Evolutionary conservation across 352 stramenopile genomes (phyloP).

Genomic region (Pythium brachiatum): DNA sequence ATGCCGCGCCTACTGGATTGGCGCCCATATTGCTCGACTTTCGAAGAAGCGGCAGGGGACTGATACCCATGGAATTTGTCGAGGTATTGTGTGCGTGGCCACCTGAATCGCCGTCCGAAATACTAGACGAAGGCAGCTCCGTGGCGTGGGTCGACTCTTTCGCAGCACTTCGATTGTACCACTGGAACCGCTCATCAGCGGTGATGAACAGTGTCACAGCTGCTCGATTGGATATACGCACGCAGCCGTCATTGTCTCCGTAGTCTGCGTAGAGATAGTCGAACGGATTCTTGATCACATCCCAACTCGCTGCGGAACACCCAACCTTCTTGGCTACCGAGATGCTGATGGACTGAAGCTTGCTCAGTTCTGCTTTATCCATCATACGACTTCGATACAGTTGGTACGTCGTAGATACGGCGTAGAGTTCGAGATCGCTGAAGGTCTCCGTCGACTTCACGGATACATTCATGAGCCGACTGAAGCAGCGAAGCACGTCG

Average conservation of each 20-base stretch:
- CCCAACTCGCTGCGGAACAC: slow-evolving; percentile 31
- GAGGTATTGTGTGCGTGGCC: too few species aligned
- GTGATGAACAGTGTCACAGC: slow-evolving; percentile 41
- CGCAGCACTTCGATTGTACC: slow-evolving; percentile 42
- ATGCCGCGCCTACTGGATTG: background rate
- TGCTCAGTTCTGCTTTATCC: slow-evolving; percentile 8
- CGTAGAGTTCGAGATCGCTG: slow-evolving; percentile 43
- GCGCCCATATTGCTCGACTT: slow-evolving; percentile 29
- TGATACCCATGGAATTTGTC: slow-evolving; percentile 1
- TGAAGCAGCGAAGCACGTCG: slow-evolving; percentile 45
- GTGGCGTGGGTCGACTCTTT: slow-evolving; percentile 13
- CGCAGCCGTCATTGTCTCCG: slow-evolving; percentile 41
- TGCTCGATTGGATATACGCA: slow-evolving; percentile 26
- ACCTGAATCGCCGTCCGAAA: background rate
- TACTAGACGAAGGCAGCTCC: background rate
- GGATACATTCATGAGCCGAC: slow-evolving; percentile 47
- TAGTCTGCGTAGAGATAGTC: slow-evolving; percentile 47
- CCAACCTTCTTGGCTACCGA: slow-evolving; percentile 36
- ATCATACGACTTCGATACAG: slow-evolving; percentile 37
- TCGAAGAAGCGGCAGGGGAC: slow-evolving; percentile 3
- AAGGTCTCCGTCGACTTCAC: slow-evolving; percentile 13
- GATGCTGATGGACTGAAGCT: slow-evolving; percentile 21
- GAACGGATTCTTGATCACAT: slow-evolving; percentile 22
- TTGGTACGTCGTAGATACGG: slow-evolving; percentile 40
- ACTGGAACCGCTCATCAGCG: slow-evolving; percentile 63